These are phyloP conservation scores for Zymoseptoria pseudotritici DNA, from an alignment of 2,329 filamentous ascomycete genomes.

Conservation along the genomic window DNA sequence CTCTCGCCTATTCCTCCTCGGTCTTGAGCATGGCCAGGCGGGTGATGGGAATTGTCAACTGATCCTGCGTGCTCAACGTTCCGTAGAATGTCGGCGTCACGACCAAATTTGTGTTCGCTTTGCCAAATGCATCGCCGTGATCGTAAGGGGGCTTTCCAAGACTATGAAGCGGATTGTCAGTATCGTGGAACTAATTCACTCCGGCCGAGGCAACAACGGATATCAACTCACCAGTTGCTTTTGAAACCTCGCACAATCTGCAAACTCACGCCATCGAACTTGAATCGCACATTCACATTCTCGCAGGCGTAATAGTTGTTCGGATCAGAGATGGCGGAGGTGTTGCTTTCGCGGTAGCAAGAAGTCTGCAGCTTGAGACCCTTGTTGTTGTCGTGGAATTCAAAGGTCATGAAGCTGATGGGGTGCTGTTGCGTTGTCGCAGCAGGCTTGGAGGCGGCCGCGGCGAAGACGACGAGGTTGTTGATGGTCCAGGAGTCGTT, in stretches of 20 bases:
- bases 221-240: conserved; percentile 17
- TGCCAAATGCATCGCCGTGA: conserved; percentile 15
- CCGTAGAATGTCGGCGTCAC: conserved; percentile 11
- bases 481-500: conserved; percentile 18
- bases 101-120: conserved; percentile 8
- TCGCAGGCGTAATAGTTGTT: conserved; percentile 17
- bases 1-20: neutral
- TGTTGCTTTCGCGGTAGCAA: conserved; percentile 13
- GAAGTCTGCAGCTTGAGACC: conserved; percentile 21
- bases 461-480: conserved; percentile 16
- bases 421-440: neutral
- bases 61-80: conserved; percentile 8
- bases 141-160: conserved; percentile 18
- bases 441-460: neutral
- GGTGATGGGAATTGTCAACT: conserved; percentile 14
- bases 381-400: conserved; percentile 22
- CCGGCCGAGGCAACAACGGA: neutral
- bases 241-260: conserved; percentile 16
- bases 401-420: conserved; percentile 18
- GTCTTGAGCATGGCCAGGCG: neutral
- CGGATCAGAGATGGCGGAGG: conserved; percentile 4
- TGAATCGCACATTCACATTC: conserved; percentile 17
- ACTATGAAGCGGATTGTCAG: conserved; percentile 6
- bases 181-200: neutral
- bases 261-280: conserved; percentile 11